Conservation (phyloP, 495 filamentous ascomycete genomes). For the Pyrenopolyporus hunteri region DNA sequence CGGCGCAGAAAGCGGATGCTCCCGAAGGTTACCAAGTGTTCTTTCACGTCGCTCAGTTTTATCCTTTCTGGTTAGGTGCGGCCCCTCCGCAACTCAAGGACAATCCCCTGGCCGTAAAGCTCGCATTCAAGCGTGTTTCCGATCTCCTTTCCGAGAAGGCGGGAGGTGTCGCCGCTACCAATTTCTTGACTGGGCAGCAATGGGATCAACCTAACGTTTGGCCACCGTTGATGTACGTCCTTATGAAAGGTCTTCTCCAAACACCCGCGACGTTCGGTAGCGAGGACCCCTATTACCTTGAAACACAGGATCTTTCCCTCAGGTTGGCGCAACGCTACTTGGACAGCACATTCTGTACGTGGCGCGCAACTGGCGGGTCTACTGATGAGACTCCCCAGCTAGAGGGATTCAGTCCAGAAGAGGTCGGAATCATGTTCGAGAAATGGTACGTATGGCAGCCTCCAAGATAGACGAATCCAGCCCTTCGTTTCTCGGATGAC, state of each 20-base stretch:
- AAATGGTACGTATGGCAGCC: constrained; percentile 44
- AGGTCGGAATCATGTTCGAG: constrained; percentile 55
- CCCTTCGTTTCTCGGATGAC: neutral
- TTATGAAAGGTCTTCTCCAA: constrained; percentile 55
- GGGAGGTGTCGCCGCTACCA: constrained; percentile 54
- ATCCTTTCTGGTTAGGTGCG: constrained; percentile 59
- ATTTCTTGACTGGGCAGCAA: constrained; percentile 54
- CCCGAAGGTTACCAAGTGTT: constrained; percentile 50
- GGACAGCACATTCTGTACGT: constrained; percentile 59
- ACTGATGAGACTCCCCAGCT: constrained; percentile 52
- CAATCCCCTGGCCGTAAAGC: constrained; percentile 54
- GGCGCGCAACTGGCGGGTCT: constrained; percentile 56
- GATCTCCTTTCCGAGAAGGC: constrained; percentile 44
- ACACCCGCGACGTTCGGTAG: constrained; percentile 54
- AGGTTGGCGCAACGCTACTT: constrained; percentile 55
- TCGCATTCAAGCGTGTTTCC: constrained; percentile 46
- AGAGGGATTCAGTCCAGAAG: constrained; percentile 43
- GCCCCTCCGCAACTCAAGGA: constrained; percentile 50
- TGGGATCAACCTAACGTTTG: constrained; percentile 62
- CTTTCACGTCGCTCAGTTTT: constrained; percentile 53
- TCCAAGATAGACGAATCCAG: too few species aligned
- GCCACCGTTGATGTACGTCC: constrained; percentile 54
- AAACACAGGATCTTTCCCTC: constrained; percentile 48
- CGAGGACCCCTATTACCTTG: constrained; percentile 50
- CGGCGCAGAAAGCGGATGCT: constrained; percentile 39